A percentile compares a stretch with the other conserved stretches of the same genome.
Evolutionary conservation across 306 rosid species (phyloP).

Genomic region (Lathyrus tuberosus): DNA sequence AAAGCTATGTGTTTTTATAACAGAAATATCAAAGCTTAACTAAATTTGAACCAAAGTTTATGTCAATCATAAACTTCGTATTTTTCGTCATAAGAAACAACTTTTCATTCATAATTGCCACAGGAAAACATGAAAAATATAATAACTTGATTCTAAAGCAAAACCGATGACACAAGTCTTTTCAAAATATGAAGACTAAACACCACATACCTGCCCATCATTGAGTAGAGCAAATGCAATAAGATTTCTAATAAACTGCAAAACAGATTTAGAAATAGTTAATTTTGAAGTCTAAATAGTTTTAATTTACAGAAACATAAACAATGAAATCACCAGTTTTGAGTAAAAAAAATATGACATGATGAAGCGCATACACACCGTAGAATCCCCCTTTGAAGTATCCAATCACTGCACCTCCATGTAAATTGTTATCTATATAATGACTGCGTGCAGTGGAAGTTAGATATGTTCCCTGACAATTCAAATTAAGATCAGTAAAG

Average conservation of each 20-base stretch:
- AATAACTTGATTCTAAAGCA: neutral
- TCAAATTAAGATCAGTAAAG: slow-evolving; percentile 35
- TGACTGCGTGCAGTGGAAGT: slow-evolving; percentile 80
- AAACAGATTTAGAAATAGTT: slow-evolving; percentile 8
- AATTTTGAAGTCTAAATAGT: slow-evolving; percentile 7
- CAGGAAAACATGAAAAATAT: too few species aligned
- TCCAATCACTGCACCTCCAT: slow-evolving; percentile 85
- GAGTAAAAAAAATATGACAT: slow-evolving; percentile 49
- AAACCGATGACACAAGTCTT: neutral
- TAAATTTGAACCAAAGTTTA: too few species aligned
- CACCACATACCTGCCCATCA: slow-evolving; percentile 58
- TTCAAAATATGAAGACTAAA: slow-evolving; percentile 32
- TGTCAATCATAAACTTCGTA: too few species aligned
- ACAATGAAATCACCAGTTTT: neutral
- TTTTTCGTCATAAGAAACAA: too few species aligned
- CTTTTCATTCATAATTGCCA: too few species aligned
- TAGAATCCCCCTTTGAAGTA: slow-evolving; percentile 91
- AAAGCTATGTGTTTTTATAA: neutral
- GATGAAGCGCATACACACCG: slow-evolving; percentile 76
- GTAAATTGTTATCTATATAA: slow-evolving; percentile 60
- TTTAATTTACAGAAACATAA: slow-evolving; percentile 16
- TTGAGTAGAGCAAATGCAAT: slow-evolving; percentile 69
- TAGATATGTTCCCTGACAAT: slow-evolving; percentile 82
- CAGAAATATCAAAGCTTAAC: neutral
- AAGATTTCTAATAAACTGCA: slow-evolving; percentile 92